Evolutionary conservation across 139 green algal species (phyloP), one percentile per base, ranked within the genome.

Genomic region (Edaphochlamys debaryana): DNA sequence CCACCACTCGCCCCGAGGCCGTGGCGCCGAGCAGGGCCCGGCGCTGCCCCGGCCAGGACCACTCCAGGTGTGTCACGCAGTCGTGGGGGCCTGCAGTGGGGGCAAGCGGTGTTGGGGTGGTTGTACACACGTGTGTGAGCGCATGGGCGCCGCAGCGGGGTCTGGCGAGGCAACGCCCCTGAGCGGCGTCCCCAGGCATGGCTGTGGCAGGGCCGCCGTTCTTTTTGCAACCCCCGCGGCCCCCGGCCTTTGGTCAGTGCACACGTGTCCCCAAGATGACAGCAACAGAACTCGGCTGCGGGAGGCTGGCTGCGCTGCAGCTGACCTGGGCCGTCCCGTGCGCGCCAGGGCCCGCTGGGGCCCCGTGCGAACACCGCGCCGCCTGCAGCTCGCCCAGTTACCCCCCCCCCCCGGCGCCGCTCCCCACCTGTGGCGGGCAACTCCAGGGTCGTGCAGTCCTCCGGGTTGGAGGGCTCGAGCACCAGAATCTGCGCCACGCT

Each of bases 21-120:
- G 78, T 84, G 32, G 66, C 78, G 27, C 36, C 45, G 15, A 84
- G 78, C 66, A 84, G 78, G 30, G 78, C 78, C 4, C 78, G 62
- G 27, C 78, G 66, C 66, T 84, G 78, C 6, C 66, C 78, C 11
- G 78, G 78, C 48, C 50, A 68, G 7, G 78, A 84, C 78, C 78
- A 84, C 38, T 67, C 66, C 66, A 84, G 48, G 50, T 2, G 20
- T 22, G 48, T 68, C 29, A 84, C 40, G 42, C 22, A 34, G 37
- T 84, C 78, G 27, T 4, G 29, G 41, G 78, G 78, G 27, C 64
- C 78, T 84, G 45, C 4, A 29, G 13, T 36, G 11, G n/a, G 54
- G 25, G 67, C 40, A 37, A 6, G 41, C 4, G 25, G 5, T 4
- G 67, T 6, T 7, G 29, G n/a, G n/a, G 29, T 29, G 9, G n/a